phyloP scores from a whole-genome alignment of 306 rosid genomes.

The Acmispon strigosus region DNA sequence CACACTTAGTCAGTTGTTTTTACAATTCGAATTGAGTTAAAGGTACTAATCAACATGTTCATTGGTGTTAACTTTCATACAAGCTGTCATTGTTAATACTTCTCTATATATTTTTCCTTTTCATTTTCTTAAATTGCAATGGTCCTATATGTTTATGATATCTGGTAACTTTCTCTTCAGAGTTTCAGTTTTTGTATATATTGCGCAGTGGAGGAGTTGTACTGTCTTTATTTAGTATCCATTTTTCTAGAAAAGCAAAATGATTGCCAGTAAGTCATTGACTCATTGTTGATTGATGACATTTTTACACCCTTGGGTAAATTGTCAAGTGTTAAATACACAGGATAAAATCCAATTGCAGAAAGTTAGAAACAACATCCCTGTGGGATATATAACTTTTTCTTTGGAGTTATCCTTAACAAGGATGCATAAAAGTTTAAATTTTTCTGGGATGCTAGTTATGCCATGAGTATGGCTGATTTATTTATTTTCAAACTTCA shows the following conservation, averaged over 20 bases:
- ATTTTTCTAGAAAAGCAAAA: not conserved
- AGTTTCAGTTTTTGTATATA: not conserved
- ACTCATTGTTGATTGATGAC: not conserved
- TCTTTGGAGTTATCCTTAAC: not conserved
- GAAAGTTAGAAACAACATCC: not conserved
- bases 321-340: not conserved
- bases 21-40: not conserved
- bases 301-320: not conserved
- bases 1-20: not conserved
- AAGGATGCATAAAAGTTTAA: not conserved
- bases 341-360: not conserved
- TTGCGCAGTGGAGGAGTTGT: not conserved
- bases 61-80: not conserved
- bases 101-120: not conserved
- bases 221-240: not conserved
- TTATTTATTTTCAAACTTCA: not conserved
- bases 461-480: constrained; percentile 1
- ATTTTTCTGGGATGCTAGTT: not conserved
- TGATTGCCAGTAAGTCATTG: not conserved
- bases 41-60: not conserved
- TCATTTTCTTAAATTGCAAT: not conserved
- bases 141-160: not conserved
- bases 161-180: not conserved
- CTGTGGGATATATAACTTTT: not conserved
- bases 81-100: not conserved